phyloP scores from a whole-genome alignment of 139 green algal species.

The Chlorella sp. region DNA sequence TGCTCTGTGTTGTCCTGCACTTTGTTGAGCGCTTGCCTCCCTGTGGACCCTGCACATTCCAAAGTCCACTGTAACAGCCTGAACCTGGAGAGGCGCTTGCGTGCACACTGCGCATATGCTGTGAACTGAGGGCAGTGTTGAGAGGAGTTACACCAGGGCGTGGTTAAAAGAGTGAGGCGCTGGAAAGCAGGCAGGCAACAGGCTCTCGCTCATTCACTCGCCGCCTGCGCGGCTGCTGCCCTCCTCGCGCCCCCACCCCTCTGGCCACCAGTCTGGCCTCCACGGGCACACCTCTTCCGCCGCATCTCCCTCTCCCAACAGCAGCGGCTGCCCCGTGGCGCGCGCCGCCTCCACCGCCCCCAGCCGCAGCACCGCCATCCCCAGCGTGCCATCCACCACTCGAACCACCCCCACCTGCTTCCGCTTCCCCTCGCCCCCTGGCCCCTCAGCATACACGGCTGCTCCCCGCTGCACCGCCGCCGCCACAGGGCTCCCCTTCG shows the following conservation, averaged over 20 bases:
- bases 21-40: no score
- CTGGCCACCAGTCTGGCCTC: constrained; percentile 57
- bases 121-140: no score
- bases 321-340: not conserved
- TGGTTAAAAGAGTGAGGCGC: no score
- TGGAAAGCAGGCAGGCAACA: no score
- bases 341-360: not conserved
- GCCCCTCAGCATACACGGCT: not conserved
- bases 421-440: not conserved
- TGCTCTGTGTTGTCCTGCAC: no score
- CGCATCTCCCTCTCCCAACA: not conserved
- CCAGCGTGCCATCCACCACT: constrained; percentile 28
- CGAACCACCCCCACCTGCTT: constrained; percentile 38
- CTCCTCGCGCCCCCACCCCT: constrained; percentile 49
- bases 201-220: not conserved
- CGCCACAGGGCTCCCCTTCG: not conserved
- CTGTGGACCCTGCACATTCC: no score
- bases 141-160: no score
- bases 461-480: not conserved
- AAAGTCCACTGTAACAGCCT: no score
- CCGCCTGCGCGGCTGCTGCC: not conserved
- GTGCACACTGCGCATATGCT: not conserved
- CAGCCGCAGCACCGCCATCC: constrained; percentile 61
- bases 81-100: not conserved
- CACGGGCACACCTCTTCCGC: constrained; percentile 29